Conservation (phyloP, 331 rosid genomes). For the Erythrophleum ivorense region DNA sequence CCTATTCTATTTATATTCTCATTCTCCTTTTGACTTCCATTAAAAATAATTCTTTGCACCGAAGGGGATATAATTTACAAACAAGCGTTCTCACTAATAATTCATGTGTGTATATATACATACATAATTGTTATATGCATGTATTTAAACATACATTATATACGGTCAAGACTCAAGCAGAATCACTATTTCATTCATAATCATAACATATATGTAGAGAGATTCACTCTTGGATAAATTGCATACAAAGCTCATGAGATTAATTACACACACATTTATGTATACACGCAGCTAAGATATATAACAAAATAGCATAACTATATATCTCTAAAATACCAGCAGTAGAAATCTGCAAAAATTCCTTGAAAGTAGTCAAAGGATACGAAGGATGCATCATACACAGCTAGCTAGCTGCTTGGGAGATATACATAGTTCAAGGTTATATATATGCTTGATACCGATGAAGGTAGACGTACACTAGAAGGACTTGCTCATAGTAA, state of each 20-base stretch:
- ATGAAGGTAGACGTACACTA: neutral
- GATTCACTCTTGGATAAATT: neutral
- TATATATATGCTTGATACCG: too few relatives aligned
- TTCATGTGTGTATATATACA: too few relatives aligned
- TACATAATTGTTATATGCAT: too few relatives aligned
- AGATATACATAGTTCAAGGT: too few relatives aligned
- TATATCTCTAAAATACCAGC: neutral
- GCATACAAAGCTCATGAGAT: neutral
- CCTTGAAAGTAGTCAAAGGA: neutral
- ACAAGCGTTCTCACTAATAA: too few relatives aligned
- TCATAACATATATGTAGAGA: neutral
- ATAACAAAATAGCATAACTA: constrained; percentile 11
- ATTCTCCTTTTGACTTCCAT: too few relatives aligned
- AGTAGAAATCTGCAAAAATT: constrained; percentile 19
- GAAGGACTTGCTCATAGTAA: constrained; percentile 43
- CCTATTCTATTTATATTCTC: too few relatives aligned
- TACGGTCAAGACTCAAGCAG: neutral
- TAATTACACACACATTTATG: neutral
- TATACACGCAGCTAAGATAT: too few relatives aligned
- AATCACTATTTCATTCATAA: neutral
- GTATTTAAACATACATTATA: too few relatives aligned
- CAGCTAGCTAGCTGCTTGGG: neutral
- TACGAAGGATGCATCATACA: constrained; percentile 19
- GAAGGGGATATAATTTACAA: neutral
- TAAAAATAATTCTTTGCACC: too few relatives aligned